A percentile compares a stretch with the other conserved stretches of the same genome.
phyloP scores from a whole-genome alignment of 139 green algal genomes.

The Chlamydomonas asymmetrica region DNA sequence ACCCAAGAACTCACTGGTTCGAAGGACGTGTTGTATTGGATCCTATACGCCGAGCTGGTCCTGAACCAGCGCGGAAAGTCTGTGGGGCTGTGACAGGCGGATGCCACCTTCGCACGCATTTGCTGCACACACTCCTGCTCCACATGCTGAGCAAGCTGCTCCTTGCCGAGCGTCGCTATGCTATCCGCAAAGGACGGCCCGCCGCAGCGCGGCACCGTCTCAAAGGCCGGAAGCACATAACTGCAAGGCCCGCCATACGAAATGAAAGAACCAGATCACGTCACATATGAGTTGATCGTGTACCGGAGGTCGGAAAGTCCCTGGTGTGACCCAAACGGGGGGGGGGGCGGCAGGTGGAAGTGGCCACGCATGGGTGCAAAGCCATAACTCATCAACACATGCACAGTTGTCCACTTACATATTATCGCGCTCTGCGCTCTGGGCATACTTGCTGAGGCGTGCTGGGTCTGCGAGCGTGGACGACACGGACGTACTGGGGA shows the following conservation, averaged over 20 bases:
- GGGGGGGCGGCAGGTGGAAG: too few species aligned
- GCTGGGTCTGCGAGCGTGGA: neutral
- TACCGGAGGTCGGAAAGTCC: too few species aligned
- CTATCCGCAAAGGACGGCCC: slow-evolving; percentile 12
- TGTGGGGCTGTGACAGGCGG: slow-evolving; percentile 22
- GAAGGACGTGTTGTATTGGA: slow-evolving; percentile 1
- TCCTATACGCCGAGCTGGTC: neutral
- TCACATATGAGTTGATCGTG: too few species aligned
- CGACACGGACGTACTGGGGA: slow-evolving; percentile 18
- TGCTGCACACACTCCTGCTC: slow-evolving; percentile 8
- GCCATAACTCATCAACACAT: too few species aligned
- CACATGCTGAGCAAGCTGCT: neutral
- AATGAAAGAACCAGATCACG: too few species aligned
- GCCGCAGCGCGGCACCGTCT: slow-evolving; percentile 22
- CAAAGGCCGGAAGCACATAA: slow-evolving; percentile 34
- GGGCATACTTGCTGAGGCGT: too few species aligned
- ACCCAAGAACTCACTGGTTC: too few species aligned
- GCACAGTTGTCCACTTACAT: too few species aligned
- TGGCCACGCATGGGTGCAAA: too few species aligned
- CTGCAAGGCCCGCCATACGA: too few species aligned
- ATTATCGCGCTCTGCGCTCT: neutral
- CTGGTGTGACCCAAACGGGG: too few species aligned
- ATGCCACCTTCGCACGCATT: slow-evolving; percentile 13
- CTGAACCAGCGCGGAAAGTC: slow-evolving; percentile 2
- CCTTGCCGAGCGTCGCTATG: neutral